Percentiles rank a stretch among this genome's conserved stretches.
Conservation (phyloP, 139 green algal species). For the Closterium sp. region DNA sequence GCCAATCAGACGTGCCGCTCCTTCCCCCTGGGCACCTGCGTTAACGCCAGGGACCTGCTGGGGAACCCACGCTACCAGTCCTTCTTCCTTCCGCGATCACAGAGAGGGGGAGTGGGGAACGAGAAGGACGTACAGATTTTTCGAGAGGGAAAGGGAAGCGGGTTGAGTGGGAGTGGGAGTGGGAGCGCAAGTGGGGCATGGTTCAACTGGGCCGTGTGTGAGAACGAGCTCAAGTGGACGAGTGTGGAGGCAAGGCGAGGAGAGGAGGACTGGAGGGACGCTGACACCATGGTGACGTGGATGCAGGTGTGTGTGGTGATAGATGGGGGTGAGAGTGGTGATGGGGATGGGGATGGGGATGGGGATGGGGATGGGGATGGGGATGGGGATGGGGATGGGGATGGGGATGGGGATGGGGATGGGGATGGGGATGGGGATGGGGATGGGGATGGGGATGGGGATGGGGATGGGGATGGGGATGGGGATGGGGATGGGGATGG, state of each 20-base stretch:
- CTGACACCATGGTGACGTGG: slow-evolving; percentile 29
- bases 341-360: too few relatives aligned
- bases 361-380: too few relatives aligned
- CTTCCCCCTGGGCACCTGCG: slow-evolving; percentile 37
- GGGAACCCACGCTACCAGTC: slow-evolving; percentile 11
- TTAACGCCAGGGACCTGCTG: slow-evolving; percentile 19
- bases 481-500: too few relatives aligned
- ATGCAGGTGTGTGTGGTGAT: not conserved
- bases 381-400: too few relatives aligned
- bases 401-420: not conserved
- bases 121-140: too few relatives aligned
- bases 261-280: not conserved
- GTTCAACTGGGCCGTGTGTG: slow-evolving; percentile 36
- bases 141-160: too few relatives aligned
- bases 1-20: slow-evolving; percentile 24
- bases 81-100: slow-evolving; percentile 5
- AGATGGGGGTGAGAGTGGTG: too few relatives aligned
- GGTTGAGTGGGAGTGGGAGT: too few relatives aligned
- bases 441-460: too few relatives aligned
- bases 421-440: not conserved
- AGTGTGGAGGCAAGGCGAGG: slow-evolving; percentile 9
- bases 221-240: slow-evolving; percentile 51
- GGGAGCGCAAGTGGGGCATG: not conserved
- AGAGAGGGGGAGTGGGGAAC: too few relatives aligned
- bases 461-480: too few relatives aligned